Evolutionary conservation across 1,284 basidiomycete genomes (phyloP).

Genomic region (Taiwanofungus camphoratus): DNA sequence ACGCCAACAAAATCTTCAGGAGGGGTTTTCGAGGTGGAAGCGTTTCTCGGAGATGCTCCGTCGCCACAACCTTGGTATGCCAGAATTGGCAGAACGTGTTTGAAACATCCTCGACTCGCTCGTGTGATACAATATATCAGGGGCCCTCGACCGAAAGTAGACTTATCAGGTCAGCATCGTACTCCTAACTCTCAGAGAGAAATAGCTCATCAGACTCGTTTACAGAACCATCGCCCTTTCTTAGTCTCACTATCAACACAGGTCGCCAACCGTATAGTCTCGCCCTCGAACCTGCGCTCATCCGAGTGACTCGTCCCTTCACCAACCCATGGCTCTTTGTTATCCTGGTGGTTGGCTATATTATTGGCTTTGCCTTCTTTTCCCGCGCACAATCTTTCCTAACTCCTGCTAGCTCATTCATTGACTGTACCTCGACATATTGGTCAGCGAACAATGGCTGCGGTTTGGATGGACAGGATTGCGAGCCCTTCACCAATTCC

Average conservation of each 20-base stretch:
- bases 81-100: constrained; percentile 15
- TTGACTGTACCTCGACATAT: constrained; percentile 65
- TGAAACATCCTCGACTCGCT: constrained; percentile 19
- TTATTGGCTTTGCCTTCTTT: constrained; percentile 70
- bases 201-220: constrained; percentile 7
- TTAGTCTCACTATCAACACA: constrained; percentile 41
- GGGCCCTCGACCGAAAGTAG: constrained; percentile 56
- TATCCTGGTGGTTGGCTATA: constrained; percentile 55
- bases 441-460: constrained; percentile 71
- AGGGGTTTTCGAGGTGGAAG: constrained; percentile 19
- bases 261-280: constrained; percentile 34
- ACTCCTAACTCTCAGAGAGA: constrained; percentile 6
- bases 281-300: constrained; percentile 48
- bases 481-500: constrained; percentile 60
- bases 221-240: constrained; percentile 49
- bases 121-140: constrained; percentile 37
- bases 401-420: constrained; percentile 55
- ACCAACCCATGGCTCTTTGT: constrained; percentile 49
- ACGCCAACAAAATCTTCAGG: too few species aligned
- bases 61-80: constrained; percentile 12
- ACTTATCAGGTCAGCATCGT: constrained; percentile 44
- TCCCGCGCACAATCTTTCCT: constrained; percentile 67
- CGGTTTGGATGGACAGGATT: constrained; percentile 66
- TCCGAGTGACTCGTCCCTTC: constrained; percentile 45
- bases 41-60: constrained; percentile 1